Base-by-base conservation (phyloP, 352 stramenopile species). In the Peronospora destructor region DNA sequence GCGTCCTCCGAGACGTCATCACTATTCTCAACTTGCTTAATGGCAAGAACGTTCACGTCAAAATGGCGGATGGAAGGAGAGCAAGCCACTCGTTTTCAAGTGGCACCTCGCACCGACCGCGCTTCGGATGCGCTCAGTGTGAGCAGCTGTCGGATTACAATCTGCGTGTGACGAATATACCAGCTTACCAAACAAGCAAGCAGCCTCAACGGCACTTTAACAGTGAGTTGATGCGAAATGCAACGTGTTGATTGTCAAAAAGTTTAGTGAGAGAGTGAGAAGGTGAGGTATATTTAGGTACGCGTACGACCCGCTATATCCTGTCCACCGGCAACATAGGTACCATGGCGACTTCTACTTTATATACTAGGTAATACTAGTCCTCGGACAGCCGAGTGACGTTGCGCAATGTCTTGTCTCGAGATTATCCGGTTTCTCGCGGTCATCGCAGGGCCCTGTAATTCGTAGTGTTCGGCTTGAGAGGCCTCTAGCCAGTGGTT, bases 11-110 rank as follows among this genome's bases (percentile, higher is more conserved):
- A 29, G 80, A 91, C 35, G 66, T 89, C 13, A 64, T 88, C 47
- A 87, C 73, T 10, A 88, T 91, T 48, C 54, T 85, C 40, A 76
- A 78, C 57, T 75, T 66, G 36, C 61, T 91, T 6, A 71, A 85
- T 28, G 74, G 77, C 45, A 81, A 75, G 42, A 68, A 73, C 30
- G 34, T 71, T 19, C 57, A 61, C 51, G 53, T 61, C 17, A 68
- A 59, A 64, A 58, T 26, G 28, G 8, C 5, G 4, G 10, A 0
- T 2, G 7, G 26, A 0, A 1, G 7, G 3, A 12, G 13, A 33
- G 44, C 59, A 38, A 41, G 53, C 25, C 51, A 66, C 26, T 37
- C 37, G n/a, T 41, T 39, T 26, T 6, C 23, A 21, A 26, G 29
- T 64, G 40, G 47, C 45, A 47, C 11, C 45, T 61, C 30, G 4